A percentile compares a stretch with the other conserved stretches of the same genome.
These are phyloP conservation scores for Fusarium dimerum DNA, from an alignment of 2,329 filamentous ascomycete genomes.

Conservation along the genomic window DNA sequence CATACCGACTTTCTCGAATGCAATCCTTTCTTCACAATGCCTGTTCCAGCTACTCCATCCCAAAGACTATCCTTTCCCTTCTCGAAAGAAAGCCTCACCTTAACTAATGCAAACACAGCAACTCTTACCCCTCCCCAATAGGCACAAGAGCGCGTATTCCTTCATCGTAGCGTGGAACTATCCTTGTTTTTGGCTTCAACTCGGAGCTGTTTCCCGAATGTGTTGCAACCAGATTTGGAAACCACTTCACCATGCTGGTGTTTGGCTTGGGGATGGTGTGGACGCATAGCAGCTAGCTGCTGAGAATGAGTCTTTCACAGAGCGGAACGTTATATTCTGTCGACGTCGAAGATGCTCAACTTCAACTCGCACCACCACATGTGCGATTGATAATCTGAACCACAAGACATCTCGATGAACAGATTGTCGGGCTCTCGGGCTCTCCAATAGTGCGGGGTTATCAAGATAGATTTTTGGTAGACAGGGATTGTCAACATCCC, in stretches of 20 bases:
- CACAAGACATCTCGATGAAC: too few relatives aligned
- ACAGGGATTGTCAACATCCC: background rate
- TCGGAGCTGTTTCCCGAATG: background rate
- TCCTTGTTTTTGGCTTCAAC: background rate
- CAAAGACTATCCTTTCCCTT: background rate
- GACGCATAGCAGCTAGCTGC: background rate
- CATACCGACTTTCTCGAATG: background rate
- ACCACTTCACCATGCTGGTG: conserved; percentile 1
- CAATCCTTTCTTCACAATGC: background rate
- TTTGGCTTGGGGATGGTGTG: background rate
- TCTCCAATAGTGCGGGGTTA: background rate
- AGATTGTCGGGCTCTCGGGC: background rate
- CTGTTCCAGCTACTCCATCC: background rate
- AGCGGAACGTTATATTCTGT: background rate
- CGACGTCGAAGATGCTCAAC: background rate
- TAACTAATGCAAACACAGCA: conserved; percentile 7
- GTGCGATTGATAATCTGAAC: too few relatives aligned
- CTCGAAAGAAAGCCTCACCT: background rate
- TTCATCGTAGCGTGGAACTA: background rate
- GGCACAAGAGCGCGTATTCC: background rate
- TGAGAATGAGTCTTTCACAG: background rate
- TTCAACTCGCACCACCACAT: too few relatives aligned
- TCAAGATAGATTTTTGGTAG: background rate
- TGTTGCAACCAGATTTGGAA: conserved; percentile 12
- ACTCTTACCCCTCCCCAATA: conserved; percentile 5